Base-by-base conservation (phyloP, 169 alveolate genomes). In the Plasmodium ovale region DNA sequence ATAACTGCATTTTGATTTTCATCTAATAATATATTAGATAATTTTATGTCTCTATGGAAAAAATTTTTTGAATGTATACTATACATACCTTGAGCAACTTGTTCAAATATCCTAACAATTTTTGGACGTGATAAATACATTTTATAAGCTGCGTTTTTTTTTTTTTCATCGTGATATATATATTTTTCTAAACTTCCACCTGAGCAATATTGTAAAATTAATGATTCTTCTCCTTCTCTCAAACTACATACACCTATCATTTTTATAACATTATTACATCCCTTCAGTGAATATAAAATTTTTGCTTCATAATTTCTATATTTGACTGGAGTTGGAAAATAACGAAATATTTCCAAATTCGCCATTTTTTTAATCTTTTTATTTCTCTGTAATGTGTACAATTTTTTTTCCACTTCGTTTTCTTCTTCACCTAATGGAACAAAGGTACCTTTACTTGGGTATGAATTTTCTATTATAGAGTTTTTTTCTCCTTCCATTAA, bases 121-220 rank as follows among this genome's bases (percentile, higher is more conserved):
- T 92, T 64, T 0, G 92, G 67, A 54, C 94, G 87, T 35, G 88
- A 67, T 82, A 87, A 82, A 51, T 64, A 70, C 51, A 51, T 85
- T 21, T 27, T 44, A 9, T 77, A 59, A n/a, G 19, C 39, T n/a
- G 60, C 3, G 16, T 64, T 73, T 29, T 92, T 51, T 31, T 85
- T 44, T 56, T 37, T 82, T 42, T 82, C 90, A 59, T 82, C 90
- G 21, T 31, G 33, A 23, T 82, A 82, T 33, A 82, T 82, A 44
- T 92, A 92, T 65, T 92, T 70, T 35, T 92, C 94, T 72, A 92
- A 87, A 62, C 94, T 92, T 0, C 94, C 93, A 27, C 94, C 94
- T 44, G 92, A 56, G 51, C 94, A 92, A 56, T 92, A 49, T 53
- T 92, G 92, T 44, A 92, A 44, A 21, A 92, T 72, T 31, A 92